phyloP scores from a whole-genome alignment of 2,329 filamentous ascomycete species.

The Fusarium sp. region DNA sequence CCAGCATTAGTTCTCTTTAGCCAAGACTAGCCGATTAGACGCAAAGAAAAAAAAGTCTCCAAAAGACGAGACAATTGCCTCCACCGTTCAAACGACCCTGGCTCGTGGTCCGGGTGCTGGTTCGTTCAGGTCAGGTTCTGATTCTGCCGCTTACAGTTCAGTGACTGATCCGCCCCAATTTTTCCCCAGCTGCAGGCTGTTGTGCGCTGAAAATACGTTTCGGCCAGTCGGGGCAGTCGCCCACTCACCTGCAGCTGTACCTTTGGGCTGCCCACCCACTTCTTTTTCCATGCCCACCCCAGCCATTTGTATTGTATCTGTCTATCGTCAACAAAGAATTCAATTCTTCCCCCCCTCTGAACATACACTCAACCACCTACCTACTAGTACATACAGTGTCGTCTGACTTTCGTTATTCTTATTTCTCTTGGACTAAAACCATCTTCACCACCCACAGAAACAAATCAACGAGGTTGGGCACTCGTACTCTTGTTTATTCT shows the following conservation, averaged over 20 bases:
- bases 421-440: background rate
- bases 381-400: background rate
- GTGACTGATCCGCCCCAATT: slow-evolving; percentile 21
- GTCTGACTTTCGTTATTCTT: background rate
- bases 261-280: slow-evolving; percentile 13
- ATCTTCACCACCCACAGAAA: background rate
- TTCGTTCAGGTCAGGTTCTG: background rate
- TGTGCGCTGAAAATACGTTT: slow-evolving; percentile 13
- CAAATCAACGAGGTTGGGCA: slow-evolving; percentile 22
- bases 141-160: background rate
- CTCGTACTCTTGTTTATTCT: slow-evolving; percentile 21
- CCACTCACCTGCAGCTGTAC: background rate
- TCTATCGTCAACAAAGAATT: slow-evolving; percentile 12
- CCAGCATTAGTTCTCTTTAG: background rate
- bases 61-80: slow-evolving; percentile 11
- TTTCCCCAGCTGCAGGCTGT: slow-evolving; percentile 30
- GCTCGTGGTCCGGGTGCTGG: background rate
- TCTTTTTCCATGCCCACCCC: slow-evolving; percentile 3
- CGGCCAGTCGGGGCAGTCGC: background rate
- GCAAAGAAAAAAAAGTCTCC: background rate
- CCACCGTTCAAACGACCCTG: slow-evolving; percentile 7
- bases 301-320: slow-evolving; percentile 8
- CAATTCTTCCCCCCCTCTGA: background rate
- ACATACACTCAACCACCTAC: background rate
- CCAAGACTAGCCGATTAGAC: background rate